Evolutionary conservation across 2,329 filamentous ascomycete species (phyloP), one percentile per base, ranked within the genome.

Genomic region (Fusarium graminum): DNA sequence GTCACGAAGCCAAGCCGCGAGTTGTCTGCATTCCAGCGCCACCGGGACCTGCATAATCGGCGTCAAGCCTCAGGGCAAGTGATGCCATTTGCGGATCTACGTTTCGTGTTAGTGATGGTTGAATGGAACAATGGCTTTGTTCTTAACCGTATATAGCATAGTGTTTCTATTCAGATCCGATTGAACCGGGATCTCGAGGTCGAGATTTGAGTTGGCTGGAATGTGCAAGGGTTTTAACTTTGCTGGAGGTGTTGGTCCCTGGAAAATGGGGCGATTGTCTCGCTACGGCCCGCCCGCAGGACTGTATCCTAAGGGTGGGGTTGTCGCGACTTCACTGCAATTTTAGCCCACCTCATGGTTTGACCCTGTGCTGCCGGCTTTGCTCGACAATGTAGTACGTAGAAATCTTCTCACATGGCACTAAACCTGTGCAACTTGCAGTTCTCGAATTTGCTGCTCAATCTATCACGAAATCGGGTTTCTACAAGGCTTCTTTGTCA

Each of bases 61-160:
- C 9, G n/a, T 22, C 22, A 25, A 49, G 34, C 43, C 34, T 50
- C 43, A 45, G 36, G 52, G 28, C 25, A 38, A 54, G 11, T 30
- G 61, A 55, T 50, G 30, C 22, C 42, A 45, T 34, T 49, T 66
- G 65, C 65, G 65, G 60, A 26, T 44, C 29, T 30, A 26, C 17
- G 11, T 7, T 41, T 29, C 2, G 12, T n/a, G 2, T 38, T 42
- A 3, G 55, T 58, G 64, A 51, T 34, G 19, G 64, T 50, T n/a
- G 41, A 50, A 51, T 51, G 55, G 38, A 45, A 68, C 39, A 66
- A 47, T 52, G 22, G 52, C 22, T 43, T 65, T 59, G 64, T 68
- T 51, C 51, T 38, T 63, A 45, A n/a, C 42, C 34, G 34, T 32
- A 36, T 51, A 12, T 17, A 38, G 50, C 14, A 60, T 36, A n/a